Evolutionary conservation across 495 filamentous ascomycete genomes (phyloP), one percentile per base, ranked within the genome.

Genomic region (Aspergillus wentii): DNA sequence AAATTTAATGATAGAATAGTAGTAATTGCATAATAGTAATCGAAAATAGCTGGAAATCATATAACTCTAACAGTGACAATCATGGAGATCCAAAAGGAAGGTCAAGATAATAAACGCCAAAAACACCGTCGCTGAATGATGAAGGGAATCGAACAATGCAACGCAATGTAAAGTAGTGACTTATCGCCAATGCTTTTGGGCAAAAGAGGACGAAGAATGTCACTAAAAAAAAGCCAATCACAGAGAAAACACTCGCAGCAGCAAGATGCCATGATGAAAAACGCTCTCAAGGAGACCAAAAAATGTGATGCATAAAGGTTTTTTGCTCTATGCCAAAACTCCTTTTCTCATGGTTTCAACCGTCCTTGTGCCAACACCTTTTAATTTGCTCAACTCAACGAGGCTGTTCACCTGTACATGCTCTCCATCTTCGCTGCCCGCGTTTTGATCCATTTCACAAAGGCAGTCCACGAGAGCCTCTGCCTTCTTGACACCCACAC

Each of bases 311-410:
- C 30, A 25, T 32, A 17, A 33, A 34, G 13, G 22, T 29, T 29
- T 22, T 7, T 31, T 35, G 14, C 30, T 43, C 35, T 49, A 71
- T 39, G 56, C 57, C 48, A 67, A 48, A 38, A 71, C 58, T 31
- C 72, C 69, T 30, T 53, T 62, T 33, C 71, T 61, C 74, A 78
- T 78, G 41, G 61, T 75, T 50, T 76, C 61, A 9, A 78, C 74
- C 0, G 66, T 74, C 48, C 68, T 73, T 31, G 59, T 33, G 13
- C 74, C 72, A 32, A 75, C 68, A 2, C 74, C 74, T 39, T 62
- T 72, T 46, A 78, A 41, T 20, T 59, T 64, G 38, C 70, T 68
- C 23, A 78, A 38, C 31, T 76, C 57, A 1, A 45, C 52, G 16
- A 78, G 54, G 33, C 55, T 75, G 32, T 38, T 49, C 8, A 77